A percentile compares a stretch with the other conserved stretches of the same genome.
Conservation (phyloP, 2,329 filamentous ascomycete species). For the Fusarium tjaetaba region DNA sequence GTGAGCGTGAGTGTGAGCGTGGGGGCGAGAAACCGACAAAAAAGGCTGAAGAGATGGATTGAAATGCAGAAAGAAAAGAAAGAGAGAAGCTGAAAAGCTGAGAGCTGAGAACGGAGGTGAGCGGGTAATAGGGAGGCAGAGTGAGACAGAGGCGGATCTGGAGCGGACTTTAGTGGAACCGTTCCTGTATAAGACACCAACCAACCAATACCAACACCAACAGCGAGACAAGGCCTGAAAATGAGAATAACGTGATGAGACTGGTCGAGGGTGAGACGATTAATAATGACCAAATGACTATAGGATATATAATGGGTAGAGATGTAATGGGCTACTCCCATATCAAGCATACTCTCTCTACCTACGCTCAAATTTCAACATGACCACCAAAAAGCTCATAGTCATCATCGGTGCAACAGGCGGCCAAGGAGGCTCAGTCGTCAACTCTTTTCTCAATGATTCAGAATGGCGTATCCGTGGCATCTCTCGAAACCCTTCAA, state of each 20-base stretch:
- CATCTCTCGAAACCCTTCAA: conserved; percentile 2
- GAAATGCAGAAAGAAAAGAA: background rate
- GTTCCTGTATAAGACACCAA: background rate
- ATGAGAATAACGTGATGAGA: background rate
- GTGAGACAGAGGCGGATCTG: background rate
- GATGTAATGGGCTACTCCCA: background rate
- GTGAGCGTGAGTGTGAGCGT: background rate
- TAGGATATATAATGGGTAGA: background rate
- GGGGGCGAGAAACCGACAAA: background rate
- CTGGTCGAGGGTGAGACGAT: background rate
- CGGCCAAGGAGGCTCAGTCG: conserved; percentile 2
- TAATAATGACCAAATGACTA: background rate
- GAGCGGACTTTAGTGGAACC: conserved; percentile 1
- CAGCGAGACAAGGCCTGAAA: background rate
- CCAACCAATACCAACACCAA: background rate
- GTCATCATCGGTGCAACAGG: conserved; percentile 8
- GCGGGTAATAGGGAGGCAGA: background rate
- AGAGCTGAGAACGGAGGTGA: background rate
- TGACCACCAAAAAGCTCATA: background rate
- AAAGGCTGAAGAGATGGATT: background rate
- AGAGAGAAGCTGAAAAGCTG: background rate
- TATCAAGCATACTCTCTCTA: background rate
- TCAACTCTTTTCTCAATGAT: conserved; percentile 2
- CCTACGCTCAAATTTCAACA: background rate
- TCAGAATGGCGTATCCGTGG: conserved; percentile 1